Evolutionary conservation across 2,329 filamentous ascomycete genomes (phyloP).

Genomic region (Magnaporthiopsis rhizophila): DNA sequence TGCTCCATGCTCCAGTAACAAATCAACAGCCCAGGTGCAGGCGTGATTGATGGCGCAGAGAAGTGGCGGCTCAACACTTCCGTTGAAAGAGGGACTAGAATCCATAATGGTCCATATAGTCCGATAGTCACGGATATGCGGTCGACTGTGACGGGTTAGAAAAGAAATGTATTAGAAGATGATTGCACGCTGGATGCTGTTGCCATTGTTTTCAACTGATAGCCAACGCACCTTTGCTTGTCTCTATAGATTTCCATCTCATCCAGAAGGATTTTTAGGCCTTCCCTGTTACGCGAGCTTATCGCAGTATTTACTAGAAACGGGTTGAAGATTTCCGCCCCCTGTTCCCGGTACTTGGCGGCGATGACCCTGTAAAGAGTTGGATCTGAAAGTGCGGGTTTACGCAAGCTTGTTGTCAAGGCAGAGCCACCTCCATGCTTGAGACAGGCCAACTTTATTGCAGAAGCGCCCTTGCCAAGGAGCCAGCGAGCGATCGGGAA

Average conservation of each 20-base stretch:
- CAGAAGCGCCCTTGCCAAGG: neutral
- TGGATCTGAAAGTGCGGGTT: too few species aligned
- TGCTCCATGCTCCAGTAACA: neutral
- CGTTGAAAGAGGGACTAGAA: neutral
- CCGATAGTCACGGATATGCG: too few species aligned
- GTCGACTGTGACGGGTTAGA: too few species aligned
- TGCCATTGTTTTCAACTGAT: too few species aligned
- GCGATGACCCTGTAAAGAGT: neutral
- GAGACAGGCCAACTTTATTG: neutral
- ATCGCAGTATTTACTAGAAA: neutral
- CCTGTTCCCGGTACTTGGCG: neutral
- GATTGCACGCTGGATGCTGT: too few species aligned
- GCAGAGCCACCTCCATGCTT: neutral
- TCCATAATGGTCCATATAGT: neutral
- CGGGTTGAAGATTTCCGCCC: neutral
- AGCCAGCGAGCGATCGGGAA: neutral
- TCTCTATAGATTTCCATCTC: neutral
- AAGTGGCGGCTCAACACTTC: neutral
- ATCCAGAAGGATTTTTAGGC: neutral
- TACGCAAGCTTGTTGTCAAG: neutral
- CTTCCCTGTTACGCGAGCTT: neutral
- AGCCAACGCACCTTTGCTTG: too few species aligned
- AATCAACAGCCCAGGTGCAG: neutral
- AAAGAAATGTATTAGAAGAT: too few species aligned
- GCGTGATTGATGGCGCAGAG: neutral